Percentiles rank a stretch among this genome's conserved stretches.
Conservation (phyloP, 805 yeast species). For the Schwanniomyces pseudopolymorphus region DNA sequence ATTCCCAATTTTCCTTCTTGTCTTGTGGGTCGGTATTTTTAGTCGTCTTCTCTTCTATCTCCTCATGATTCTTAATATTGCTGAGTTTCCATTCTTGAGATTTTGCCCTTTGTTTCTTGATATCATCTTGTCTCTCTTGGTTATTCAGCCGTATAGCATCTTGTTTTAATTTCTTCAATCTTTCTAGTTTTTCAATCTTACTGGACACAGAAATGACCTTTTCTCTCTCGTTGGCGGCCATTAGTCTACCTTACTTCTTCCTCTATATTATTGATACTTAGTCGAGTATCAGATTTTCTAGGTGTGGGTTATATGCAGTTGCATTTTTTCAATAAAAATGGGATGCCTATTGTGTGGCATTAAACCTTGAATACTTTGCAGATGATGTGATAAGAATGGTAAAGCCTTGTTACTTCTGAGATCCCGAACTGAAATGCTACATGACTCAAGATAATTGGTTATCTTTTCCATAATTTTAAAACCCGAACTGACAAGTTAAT, state of each 20-base stretch:
- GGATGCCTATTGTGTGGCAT: neutral
- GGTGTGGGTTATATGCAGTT: neutral
- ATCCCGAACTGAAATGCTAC: too few relatives aligned
- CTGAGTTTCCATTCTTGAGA: constrained; percentile 11
- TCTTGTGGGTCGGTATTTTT: constrained; percentile 18
- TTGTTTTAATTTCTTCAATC: constrained; percentile 15
- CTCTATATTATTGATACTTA: neutral
- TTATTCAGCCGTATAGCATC: constrained; percentile 16
- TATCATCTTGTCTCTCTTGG: constrained; percentile 15
- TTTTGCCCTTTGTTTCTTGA: constrained; percentile 12
- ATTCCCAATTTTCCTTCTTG: constrained; percentile 41
- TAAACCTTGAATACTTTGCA: too few relatives aligned
- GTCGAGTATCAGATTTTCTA: neutral
- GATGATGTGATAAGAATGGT: too few relatives aligned
- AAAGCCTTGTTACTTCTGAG: neutral
- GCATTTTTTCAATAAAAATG: neutral
- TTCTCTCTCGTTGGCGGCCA: neutral
- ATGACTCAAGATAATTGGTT: too few relatives aligned
- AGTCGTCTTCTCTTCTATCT: constrained; percentile 32
- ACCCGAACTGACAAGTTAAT: neutral
- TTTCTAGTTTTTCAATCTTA: constrained; percentile 4
- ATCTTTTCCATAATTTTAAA: neutral
- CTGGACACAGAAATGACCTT: neutral
- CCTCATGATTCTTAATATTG: constrained; percentile 22
- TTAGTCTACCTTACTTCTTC: neutral